A percentile compares a stretch with the other conserved stretches of the same genome.
phyloP scores from a whole-genome alignment of 441 rosid species.

The Populus hybrid region DNA sequence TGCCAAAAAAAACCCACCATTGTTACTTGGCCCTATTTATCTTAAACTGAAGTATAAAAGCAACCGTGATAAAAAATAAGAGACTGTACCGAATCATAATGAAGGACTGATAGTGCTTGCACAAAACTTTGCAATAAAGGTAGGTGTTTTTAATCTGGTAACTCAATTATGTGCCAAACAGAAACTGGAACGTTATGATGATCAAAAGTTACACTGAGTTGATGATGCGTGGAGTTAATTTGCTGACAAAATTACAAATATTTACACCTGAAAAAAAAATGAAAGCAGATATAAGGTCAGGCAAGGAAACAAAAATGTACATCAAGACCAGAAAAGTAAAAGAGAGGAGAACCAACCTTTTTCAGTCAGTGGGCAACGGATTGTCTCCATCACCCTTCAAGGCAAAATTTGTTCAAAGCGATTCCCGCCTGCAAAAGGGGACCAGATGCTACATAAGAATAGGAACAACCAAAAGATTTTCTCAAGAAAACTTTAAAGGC shows the following conservation, averaged over 20 bases:
- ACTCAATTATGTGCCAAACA: constrained; percentile 14
- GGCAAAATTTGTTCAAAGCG: constrained; percentile 40
- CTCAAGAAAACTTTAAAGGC: constrained; percentile 18
- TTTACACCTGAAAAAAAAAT: constrained; percentile 47
- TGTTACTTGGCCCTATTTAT: constrained; percentile 10
- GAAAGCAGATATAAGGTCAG: constrained; percentile 20
- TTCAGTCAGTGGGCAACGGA: constrained; percentile 56
- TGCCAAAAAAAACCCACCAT: constrained; percentile 22
- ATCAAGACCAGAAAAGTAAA: constrained; percentile 27
- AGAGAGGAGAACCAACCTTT: constrained; percentile 45
- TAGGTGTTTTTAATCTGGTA: constrained; percentile 20
- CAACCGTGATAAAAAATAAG: constrained; percentile 11
- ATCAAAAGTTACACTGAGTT: constrained; percentile 19
- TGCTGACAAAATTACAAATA: constrained; percentile 34
- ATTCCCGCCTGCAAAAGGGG: constrained; percentile 56
- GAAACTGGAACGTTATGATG: constrained; percentile 24
- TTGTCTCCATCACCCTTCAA: constrained; percentile 57
- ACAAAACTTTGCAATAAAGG: constrained; percentile 14
- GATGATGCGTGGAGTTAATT: constrained; percentile 32
- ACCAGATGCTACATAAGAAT: constrained; percentile 30
- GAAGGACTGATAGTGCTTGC: constrained; percentile 11
- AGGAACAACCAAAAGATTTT: constrained; percentile 26
- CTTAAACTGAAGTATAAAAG: background rate
- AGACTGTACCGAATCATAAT: constrained; percentile 34
- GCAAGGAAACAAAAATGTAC: constrained; percentile 26